These are phyloP conservation scores for Fusarium protoensiforme DNA, from an alignment of 2,329 filamentous ascomycete species.

Conservation along the genomic window DNA sequence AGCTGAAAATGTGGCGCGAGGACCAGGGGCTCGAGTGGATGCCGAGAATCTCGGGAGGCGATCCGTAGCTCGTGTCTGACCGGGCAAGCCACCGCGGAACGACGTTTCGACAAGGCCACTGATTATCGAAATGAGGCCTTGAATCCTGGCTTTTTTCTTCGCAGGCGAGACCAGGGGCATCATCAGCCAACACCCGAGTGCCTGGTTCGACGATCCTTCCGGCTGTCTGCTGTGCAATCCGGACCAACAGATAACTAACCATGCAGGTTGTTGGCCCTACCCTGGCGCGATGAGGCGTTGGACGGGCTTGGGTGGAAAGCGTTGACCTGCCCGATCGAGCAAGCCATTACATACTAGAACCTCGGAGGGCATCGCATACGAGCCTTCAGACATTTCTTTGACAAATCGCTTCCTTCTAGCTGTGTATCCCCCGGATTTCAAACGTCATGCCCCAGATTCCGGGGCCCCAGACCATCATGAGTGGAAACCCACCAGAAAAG, in stretches of 20 bases:
- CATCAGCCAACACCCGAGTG: not conserved
- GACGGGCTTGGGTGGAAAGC: not conserved
- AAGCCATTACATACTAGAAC: not conserved
- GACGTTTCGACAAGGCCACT: not conserved
- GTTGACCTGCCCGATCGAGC: not conserved
- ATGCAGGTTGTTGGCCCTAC: not conserved
- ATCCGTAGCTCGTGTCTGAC: not conserved
- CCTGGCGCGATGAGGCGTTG: not conserved
- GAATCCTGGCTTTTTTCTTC: not conserved
- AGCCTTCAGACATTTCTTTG: not conserved
- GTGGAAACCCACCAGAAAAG: not conserved
- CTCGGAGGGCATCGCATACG: not conserved
- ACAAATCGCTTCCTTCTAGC: not conserved
- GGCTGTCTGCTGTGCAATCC: not conserved
- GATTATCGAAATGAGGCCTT: not conserved
- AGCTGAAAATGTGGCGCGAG: constrained; percentile 1
- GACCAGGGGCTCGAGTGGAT: not conserved
- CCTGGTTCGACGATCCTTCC: not conserved
- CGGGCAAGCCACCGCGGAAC: not conserved
- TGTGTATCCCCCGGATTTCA: not conserved
- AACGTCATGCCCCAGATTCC: not conserved
- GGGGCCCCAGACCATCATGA: not conserved
- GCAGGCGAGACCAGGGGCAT: not conserved
- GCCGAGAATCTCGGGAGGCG: not conserved
- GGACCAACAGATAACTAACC: not conserved